Evolutionary conservation across 371 early-diverging fungal genomes (phyloP), one percentile per base, ranked within the genome.

Genomic region (Syncephalastrum sp.): DNA sequence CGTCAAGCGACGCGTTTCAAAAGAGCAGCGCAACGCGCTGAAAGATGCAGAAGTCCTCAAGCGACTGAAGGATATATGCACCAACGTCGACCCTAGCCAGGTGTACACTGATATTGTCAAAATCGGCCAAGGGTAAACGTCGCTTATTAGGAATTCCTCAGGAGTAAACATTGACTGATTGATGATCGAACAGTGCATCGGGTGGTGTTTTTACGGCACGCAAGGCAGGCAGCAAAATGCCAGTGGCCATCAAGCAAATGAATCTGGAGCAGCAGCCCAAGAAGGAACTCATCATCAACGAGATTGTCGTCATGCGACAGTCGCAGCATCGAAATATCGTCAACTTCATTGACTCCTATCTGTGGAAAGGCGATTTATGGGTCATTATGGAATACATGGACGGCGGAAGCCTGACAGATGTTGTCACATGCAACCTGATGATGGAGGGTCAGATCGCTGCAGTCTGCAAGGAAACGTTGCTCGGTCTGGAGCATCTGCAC

Each of bases 361-460:
- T 92, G 53, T 83, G 77, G 63, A 77, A 82, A 42, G 87, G 84
- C 42, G 89, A 91, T 56, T 71, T 93, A 16, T 93, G 91, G 92
- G 85, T 85, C 10, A 84, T 92, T 6, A 93, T 92, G 92, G 94
- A 93, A 66, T 93, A 91, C 65, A 93, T 93, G 94, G 91, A 92
- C 61, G 94, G 93, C n/a, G 94, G 94, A 7, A 82, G 88, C 15
- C 68, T 93, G 54, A 93, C 92, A 3, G 91, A 90, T 55, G 86
- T 88, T 5, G 90, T 93, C 10, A 91, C 91, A 4, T 81, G 75
- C 47, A 91, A 85, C 59, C 86, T 85, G 80, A 91, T 94, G 93
- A 89, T 89, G 1, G 94, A 94, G 70, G 85, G 82, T 24, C 92
- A 93, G 61, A 93, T 93, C 56, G 92, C 93, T 1, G 83, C 87